A percentile compares a stretch with the other conserved stretches of the same genome.
phyloP scores from a whole-genome alignment of 768 basidiomycete species.

The Hygrophoropsis aurantiaca region DNA sequence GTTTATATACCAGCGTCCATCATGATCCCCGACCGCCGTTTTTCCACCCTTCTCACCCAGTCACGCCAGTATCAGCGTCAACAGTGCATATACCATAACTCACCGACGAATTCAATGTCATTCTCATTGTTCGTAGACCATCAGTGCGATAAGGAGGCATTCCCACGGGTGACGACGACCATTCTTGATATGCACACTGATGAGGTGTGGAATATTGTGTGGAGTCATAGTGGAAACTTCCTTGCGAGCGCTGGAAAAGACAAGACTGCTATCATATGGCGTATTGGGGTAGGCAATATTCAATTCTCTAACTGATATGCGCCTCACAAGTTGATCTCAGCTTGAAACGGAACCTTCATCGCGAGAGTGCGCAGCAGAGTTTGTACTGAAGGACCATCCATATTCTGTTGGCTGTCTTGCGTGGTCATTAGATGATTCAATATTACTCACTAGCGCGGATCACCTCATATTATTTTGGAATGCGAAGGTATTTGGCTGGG shows the following conservation, averaged over 20 bases:
- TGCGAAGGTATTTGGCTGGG: constrained; percentile 59
- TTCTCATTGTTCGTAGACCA: constrained; percentile 91
- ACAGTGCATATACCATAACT: constrained; percentile 86
- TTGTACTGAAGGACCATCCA: constrained; percentile 71
- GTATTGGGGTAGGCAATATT: constrained; percentile 66
- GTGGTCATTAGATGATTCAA: constrained; percentile 89
- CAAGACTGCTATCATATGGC: constrained; percentile 87
- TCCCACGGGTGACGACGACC: constrained; percentile 84
- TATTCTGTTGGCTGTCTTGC: constrained; percentile 80
- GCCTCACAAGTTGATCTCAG: too few relatives aligned
- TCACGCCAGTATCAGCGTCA: constrained; percentile 78
- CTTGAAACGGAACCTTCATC: constrained; percentile 47
- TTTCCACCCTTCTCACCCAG: constrained; percentile 82
- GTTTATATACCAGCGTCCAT: constrained; percentile 87
- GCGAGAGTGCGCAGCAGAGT: constrained; percentile 59
- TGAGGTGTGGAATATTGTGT: constrained; percentile 95
- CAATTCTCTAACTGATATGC: constrained; percentile 7
- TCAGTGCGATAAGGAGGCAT: constrained; percentile 73
- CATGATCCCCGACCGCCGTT: constrained; percentile 91
- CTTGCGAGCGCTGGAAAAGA: constrained; percentile 91
- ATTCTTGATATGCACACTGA: constrained; percentile 85
- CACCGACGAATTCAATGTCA: constrained; percentile 49
- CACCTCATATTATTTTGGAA: constrained; percentile 88
- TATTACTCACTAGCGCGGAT: constrained; percentile 83
- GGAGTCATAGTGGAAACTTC: constrained; percentile 86